Evolutionary conservation across 371 early-diverging fungal species (phyloP).

Genomic region (Circinella minor): DNA sequence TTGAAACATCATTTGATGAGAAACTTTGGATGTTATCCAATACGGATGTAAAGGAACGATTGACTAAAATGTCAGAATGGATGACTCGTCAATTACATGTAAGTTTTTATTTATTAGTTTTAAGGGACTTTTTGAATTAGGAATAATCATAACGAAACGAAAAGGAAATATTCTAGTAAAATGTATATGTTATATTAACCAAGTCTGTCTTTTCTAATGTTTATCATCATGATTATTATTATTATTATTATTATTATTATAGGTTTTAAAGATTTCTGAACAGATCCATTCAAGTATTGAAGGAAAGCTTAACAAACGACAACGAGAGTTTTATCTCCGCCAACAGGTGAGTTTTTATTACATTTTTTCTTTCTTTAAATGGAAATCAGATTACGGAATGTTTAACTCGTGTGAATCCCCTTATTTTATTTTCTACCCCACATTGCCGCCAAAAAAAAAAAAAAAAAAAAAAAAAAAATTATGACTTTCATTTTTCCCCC

Average conservation of each 20-base stretch:
- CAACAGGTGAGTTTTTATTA: conserved; percentile 74
- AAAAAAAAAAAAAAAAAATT: too few species aligned
- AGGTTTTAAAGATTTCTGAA: conserved; percentile 78
- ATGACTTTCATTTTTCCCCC: too few species aligned
- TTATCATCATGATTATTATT: too few species aligned
- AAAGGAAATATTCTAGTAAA: too few species aligned
- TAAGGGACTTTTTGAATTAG: conserved; percentile 51
- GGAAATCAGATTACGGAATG: conserved; percentile 38
- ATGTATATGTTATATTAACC: neutral
- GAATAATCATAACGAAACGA: too few species aligned
- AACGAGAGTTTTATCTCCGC: conserved; percentile 79
- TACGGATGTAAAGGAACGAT: conserved; percentile 61
- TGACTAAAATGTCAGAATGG: conserved; percentile 64
- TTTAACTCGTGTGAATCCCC: conserved; percentile 1
- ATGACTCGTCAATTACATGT: conserved; percentile 82
- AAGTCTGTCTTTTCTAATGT: neutral
- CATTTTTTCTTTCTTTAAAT: conserved; percentile 81
- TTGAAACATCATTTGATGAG: conserved; percentile 76
- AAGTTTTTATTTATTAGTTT: conserved; percentile 14
- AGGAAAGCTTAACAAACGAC: conserved; percentile 74
- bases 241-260: too few species aligned
- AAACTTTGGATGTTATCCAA: conserved; percentile 69
- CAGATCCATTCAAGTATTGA: conserved; percentile 76
- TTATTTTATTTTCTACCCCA: too few species aligned
- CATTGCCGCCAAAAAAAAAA: too few species aligned